phyloP scores from a whole-genome alignment of 129 eudicot genomes.

The Artemisia annua region DNA sequence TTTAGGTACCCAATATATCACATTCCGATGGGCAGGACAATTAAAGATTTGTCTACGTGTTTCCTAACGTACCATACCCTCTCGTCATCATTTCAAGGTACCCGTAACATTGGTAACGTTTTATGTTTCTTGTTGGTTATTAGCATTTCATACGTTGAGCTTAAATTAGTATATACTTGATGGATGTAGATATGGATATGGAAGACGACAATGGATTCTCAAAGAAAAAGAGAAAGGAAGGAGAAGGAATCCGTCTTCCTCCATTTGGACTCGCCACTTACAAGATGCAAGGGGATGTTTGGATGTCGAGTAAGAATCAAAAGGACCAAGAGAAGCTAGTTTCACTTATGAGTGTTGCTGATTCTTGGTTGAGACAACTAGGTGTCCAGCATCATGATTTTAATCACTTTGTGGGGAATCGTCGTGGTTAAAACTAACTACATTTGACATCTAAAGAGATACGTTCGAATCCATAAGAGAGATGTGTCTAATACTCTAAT shows the following conservation, averaged over 20 bases:
- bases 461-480: slow-evolving; percentile 9
- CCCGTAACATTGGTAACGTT: not conserved
- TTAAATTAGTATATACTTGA: not conserved
- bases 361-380: slow-evolving; percentile 88
- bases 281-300: slow-evolving; percentile 78
- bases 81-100: slow-evolving; percentile 94
- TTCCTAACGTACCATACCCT: slow-evolving; percentile 89
- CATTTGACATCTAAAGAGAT: slow-evolving; percentile 18
- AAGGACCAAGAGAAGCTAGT: slow-evolving; percentile 59
- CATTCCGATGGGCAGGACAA: slow-evolving; percentile 86
- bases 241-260: slow-evolving; percentile 61
- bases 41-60: slow-evolving; percentile 83
- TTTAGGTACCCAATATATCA: slow-evolving; percentile 92
- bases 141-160: not conserved
- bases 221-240: slow-evolving; percentile 46
- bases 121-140: not conserved
- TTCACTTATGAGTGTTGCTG: slow-evolving; percentile 77
- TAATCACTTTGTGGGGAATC: slow-evolving; percentile 65
- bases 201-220: slow-evolving; percentile 41
- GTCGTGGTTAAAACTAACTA: slow-evolving; percentile 46
- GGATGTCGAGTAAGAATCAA: slow-evolving; percentile 57
- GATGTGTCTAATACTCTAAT: not conserved
- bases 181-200: slow-evolving; percentile 48
- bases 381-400: slow-evolving; percentile 87
- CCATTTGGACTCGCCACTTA: slow-evolving; percentile 84